Conservation (phyloP, 73 alveolate species). For the Paramecium biaurelia region DNA sequence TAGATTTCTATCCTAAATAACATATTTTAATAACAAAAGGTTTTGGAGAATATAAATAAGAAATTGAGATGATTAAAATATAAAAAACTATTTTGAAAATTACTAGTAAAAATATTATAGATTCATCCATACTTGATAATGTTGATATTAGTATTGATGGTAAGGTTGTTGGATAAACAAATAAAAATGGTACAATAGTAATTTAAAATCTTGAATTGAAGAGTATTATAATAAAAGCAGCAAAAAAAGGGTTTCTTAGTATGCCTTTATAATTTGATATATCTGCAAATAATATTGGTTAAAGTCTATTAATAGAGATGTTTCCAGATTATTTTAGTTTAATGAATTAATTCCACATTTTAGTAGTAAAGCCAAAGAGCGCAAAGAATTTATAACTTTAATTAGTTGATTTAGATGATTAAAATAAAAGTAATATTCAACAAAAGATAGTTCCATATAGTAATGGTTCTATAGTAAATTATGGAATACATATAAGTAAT, state of each 20-base stretch:
- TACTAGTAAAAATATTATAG: not conserved
- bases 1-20: not conserved
- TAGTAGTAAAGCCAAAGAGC: not conserved
- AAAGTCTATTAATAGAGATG: not conserved
- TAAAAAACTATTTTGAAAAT: not conserved
- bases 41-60: not conserved
- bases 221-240: not conserved
- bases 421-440: not conserved
- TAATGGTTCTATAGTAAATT: not conserved
- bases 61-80: not conserved
- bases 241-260: not conserved
- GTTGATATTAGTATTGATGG: not conserved
- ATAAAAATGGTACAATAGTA: not conserved
- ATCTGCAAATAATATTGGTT: constrained; percentile 10
- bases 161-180: not conserved
- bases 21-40: not conserved
- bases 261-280: constrained; percentile 35
- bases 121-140: not conserved
- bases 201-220: constrained; percentile 26
- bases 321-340: constrained; percentile 39
- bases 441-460: not conserved
- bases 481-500: not conserved
- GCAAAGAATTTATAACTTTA: not conserved
- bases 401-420: not conserved
- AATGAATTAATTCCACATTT: constrained; percentile 12